Percentiles rank a stretch among this genome's conserved stretches.
Conservation (phyloP, 192 early-diverging fungal species). For the Dimargaris cristalligena region DNA sequence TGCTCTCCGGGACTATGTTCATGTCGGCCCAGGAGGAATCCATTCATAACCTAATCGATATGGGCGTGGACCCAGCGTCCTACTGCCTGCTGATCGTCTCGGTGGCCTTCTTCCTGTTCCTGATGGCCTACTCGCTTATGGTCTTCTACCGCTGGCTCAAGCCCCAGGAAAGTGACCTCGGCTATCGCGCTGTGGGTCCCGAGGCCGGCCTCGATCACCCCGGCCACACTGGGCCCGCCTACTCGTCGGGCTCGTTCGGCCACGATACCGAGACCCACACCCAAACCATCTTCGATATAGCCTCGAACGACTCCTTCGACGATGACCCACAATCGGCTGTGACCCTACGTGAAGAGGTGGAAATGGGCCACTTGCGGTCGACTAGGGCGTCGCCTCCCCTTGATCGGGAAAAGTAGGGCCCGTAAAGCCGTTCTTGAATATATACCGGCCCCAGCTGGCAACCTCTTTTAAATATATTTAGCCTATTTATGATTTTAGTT, state of each 20-base stretch:
- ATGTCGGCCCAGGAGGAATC: constrained; percentile 47
- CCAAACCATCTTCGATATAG: constrained; percentile 6
- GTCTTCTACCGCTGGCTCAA: constrained; percentile 23
- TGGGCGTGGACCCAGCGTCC: constrained; percentile 35
- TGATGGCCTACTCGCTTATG: constrained; percentile 33
- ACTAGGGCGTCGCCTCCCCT: too few species aligned
- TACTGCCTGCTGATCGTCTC: constrained; percentile 38
- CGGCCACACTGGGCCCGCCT: not conserved
- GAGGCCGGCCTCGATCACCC: not conserved
- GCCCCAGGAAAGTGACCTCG: not conserved
- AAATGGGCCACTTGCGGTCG: too few species aligned
- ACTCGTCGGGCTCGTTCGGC: not conserved
- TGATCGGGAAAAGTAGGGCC: too few species aligned
- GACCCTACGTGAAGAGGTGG: constrained; percentile 5
- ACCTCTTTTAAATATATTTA: too few species aligned
- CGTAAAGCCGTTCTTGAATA: too few species aligned
- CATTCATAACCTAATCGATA: constrained; percentile 22
- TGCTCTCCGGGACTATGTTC: constrained; percentile 40
- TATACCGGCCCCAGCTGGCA: too few species aligned
- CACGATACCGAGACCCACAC: not conserved
- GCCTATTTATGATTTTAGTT: too few species aligned
- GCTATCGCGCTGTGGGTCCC: not conserved
- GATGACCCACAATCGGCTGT: constrained; percentile 8
- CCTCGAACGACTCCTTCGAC: not conserved
- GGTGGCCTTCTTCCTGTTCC: constrained; percentile 38